Conservation (phyloP, 2,329 filamentous ascomycete species). For the Penicillium sp. region DNA sequence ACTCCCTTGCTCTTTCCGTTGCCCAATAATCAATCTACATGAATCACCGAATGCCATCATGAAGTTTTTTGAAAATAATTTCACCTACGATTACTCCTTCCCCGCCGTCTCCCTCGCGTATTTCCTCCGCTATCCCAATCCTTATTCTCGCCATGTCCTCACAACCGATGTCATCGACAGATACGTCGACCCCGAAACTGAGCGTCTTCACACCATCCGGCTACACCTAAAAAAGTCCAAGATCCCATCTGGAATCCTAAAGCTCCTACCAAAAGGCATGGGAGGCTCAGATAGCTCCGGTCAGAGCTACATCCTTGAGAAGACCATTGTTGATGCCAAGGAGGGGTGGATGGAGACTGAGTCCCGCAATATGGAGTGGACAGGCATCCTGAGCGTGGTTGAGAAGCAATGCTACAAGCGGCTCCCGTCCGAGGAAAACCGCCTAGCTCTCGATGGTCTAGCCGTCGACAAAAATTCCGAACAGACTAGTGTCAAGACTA, state of each 20-base stretch:
- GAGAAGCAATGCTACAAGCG: slow-evolving; percentile 59
- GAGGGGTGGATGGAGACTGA: slow-evolving; percentile 67
- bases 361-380: slow-evolving; percentile 64
- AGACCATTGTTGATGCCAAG: slow-evolving; percentile 58
- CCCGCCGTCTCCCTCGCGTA: slow-evolving; percentile 65
- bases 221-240: slow-evolving; percentile 64
- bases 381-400: slow-evolving; percentile 61
- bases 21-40: slow-evolving; percentile 8
- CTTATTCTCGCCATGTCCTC: slow-evolving; percentile 63
- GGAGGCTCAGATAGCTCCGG: slow-evolving; percentile 58
- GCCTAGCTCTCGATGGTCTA: slow-evolving; percentile 27
- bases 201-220: slow-evolving; percentile 60
- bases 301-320: slow-evolving; percentile 64
- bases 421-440: slow-evolving; percentile 31
- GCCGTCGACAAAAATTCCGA: slow-evolving; percentile 41
- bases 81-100: slow-evolving; percentile 64
- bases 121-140: slow-evolving; percentile 67
- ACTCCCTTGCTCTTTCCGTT: slow-evolving; percentile 5
- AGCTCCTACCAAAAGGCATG: slow-evolving; percentile 59
- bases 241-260: slow-evolving; percentile 59
- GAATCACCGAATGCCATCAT: slow-evolving; percentile 36
- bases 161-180: slow-evolving; percentile 66
- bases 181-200: slow-evolving; percentile 58
- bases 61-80: slow-evolving; percentile 55
- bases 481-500: slow-evolving; percentile 58